These are phyloP conservation scores for Yarrowia sp. DNA, from an alignment of 805 yeast genomes.

Conservation along the genomic window DNA sequence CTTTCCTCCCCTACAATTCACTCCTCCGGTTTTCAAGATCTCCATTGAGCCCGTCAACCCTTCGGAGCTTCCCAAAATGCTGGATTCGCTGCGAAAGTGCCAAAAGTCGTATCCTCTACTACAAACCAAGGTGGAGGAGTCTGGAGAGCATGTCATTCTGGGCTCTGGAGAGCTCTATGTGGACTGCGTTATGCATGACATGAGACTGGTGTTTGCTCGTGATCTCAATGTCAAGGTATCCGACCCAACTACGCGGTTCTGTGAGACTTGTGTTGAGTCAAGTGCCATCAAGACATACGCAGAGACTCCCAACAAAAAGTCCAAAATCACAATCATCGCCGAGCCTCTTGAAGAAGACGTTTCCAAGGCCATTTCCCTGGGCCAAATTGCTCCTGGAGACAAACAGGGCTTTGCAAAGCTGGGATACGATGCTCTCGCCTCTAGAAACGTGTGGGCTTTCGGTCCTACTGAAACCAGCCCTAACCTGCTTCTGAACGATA, in stretches of 20 bases:
- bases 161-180: constrained; percentile 87
- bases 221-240: constrained; percentile 74
- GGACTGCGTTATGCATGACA: constrained; percentile 77
- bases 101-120: constrained; percentile 64
- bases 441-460: constrained; percentile 77
- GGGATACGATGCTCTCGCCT: constrained; percentile 80
- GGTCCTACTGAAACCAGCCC: constrained; percentile 58
- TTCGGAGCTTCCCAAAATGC: constrained; percentile 67
- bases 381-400: constrained; percentile 37
- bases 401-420: constrained; percentile 35
- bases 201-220: constrained; percentile 55
- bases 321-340: constrained; percentile 64
- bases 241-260: constrained; percentile 74
- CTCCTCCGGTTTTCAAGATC: constrained; percentile 65
- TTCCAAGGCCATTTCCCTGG: constrained; percentile 53
- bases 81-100: constrained; percentile 63
- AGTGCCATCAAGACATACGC: constrained; percentile 68
- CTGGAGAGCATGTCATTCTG: constrained; percentile 76
- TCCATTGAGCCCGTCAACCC: constrained; percentile 82
- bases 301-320: constrained; percentile 52
- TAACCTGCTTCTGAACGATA: constrained; percentile 63
- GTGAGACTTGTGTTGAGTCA: constrained; percentile 68
- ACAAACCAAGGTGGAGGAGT: constrained; percentile 72
- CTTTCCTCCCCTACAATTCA: constrained; percentile 32
- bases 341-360: constrained; percentile 65